phyloP scores from a whole-genome alignment of 495 filamentous ascomycete species.

The Lasiosphaeria hispida region DNA sequence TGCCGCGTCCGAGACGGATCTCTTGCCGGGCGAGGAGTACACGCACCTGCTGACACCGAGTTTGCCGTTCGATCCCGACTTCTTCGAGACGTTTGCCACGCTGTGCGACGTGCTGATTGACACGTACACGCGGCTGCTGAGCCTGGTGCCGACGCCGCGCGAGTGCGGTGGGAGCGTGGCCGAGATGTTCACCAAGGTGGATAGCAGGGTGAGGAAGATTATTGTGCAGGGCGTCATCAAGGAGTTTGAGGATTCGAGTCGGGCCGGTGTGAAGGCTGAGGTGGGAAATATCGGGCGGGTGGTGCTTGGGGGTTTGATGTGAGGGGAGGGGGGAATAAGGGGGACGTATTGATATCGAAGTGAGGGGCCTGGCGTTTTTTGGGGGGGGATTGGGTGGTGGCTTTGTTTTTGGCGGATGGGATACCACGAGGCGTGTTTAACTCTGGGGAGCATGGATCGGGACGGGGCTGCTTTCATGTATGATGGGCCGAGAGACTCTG shows the following conservation, averaged over 20 bases:
- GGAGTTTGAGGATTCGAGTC: slow-evolving; percentile 88
- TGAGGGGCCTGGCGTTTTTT: background rate
- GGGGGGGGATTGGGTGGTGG: background rate
- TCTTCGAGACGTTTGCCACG: slow-evolving; percentile 95
- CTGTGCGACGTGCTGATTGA: slow-evolving; percentile 95
- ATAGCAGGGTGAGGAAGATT: slow-evolving; percentile 78
- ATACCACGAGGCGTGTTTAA: too few relatives aligned
- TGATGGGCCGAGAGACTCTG: too few relatives aligned
- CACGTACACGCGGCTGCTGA: slow-evolving; percentile 75
- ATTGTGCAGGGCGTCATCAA: slow-evolving; percentile 79
- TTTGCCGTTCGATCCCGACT: slow-evolving; percentile 97
- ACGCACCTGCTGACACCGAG: slow-evolving; percentile 82
- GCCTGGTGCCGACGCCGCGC: slow-evolving; percentile 62
- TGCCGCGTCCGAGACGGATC: slow-evolving; percentile 44
- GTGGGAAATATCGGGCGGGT: slow-evolving; percentile 80
- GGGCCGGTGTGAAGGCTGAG: slow-evolving; percentile 72
- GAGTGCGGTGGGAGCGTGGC: slow-evolving; percentile 61
- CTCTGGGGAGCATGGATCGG: too few relatives aligned
- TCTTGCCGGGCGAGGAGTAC: slow-evolving; percentile 75
- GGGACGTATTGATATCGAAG: background rate
- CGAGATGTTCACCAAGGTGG: slow-evolving; percentile 87
- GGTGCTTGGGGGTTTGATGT: slow-evolving; percentile 86
- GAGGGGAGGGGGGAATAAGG: slow-evolving; percentile 20
- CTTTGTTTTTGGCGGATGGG: background rate
- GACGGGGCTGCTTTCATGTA: too few relatives aligned